Percentiles rank a stretch among this genome's conserved stretches.
Evolutionary conservation across 2,329 filamentous ascomycete species (phyloP).

Genomic region (Alternaria brassicae): DNA sequence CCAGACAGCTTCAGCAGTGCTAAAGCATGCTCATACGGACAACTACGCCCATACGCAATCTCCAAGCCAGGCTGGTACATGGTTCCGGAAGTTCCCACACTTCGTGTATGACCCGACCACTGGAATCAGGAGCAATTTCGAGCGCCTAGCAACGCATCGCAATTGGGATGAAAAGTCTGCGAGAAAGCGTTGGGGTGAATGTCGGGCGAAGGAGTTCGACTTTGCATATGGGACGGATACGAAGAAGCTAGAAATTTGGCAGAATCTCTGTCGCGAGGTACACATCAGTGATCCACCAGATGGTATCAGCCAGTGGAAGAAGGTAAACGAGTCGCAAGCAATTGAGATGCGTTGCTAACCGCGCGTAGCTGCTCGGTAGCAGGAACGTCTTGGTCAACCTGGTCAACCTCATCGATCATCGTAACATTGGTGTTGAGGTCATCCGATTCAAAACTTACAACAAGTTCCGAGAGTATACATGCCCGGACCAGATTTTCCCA

Average conservation of each 20-base stretch:
- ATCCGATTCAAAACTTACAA: conserved; percentile 20
- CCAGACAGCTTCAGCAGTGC: not conserved
- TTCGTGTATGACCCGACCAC: conserved; percentile 11
- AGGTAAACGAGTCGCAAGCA: conserved; percentile 9
- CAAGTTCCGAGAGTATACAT: conserved; percentile 21
- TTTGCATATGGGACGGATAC: conserved; percentile 11
- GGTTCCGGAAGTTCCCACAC: conserved; percentile 10
- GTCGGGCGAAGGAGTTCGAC: conserved; percentile 14
- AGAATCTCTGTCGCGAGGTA: conserved; percentile 28
- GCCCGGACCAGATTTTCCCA: conserved; percentile 9
- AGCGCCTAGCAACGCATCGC: conserved; percentile 11
- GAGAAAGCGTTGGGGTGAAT: conserved; percentile 11
- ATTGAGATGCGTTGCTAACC: not conserved
- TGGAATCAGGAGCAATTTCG: conserved; percentile 14
- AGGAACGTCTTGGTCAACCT: conserved; percentile 27
- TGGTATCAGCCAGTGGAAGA: conserved; percentile 27
- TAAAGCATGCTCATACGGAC: not conserved
- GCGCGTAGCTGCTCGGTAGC: conserved; percentile 14
- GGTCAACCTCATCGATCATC: conserved; percentile 31
- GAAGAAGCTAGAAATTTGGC: conserved; percentile 25
- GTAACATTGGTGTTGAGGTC: conserved; percentile 16
- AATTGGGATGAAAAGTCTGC: conserved; percentile 7
- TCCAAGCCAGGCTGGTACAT: conserved; percentile 4
- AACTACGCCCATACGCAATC: not conserved
- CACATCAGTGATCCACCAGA: conserved; percentile 12